A percentile compares a stretch with the other conserved stretches of the same genome.
Conservation (phyloP, 164 flowering plant genomes). For the Nelumbo lutea region DNA sequence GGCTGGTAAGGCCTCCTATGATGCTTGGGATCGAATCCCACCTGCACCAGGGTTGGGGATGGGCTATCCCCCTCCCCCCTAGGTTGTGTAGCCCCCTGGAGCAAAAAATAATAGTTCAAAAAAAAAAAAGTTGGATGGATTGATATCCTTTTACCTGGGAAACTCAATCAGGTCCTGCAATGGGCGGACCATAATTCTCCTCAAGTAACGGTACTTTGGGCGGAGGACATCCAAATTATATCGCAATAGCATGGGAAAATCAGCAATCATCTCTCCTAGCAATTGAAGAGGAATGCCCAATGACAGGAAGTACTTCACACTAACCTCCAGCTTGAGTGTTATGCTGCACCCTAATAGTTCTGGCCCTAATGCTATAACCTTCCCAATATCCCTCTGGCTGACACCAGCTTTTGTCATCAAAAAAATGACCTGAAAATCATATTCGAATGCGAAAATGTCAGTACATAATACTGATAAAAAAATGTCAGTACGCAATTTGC, state of each 20-base stretch:
- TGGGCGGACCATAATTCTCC: conserved; percentile 84
- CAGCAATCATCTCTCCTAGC: conserved; percentile 82
- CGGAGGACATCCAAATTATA: conserved; percentile 76
- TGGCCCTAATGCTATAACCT: conserved; percentile 81
- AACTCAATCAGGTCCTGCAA: conserved; percentile 81
- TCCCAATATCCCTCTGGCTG: conserved; percentile 55
- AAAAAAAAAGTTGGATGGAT: background rate
- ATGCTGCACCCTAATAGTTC: conserved; percentile 90
- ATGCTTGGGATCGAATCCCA: too few relatives aligned
- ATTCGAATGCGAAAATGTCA: background rate
- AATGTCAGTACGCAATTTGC: background rate
- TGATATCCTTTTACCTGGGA: conserved; percentile 55
- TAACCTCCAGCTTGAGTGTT: conserved; percentile 61
- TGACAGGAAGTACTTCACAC: conserved; percentile 79
- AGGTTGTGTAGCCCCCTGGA: too few relatives aligned
- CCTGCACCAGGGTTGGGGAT: too few relatives aligned
- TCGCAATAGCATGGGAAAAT: conserved; percentile 81
- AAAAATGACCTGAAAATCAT: conserved; percentile 63
- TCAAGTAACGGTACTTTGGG: conserved; percentile 79
- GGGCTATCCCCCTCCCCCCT: too few relatives aligned
- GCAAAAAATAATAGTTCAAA: background rate
- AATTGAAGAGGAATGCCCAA: conserved; percentile 54
- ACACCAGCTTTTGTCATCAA: conserved; percentile 87
- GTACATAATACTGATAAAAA: background rate
- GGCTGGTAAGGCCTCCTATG: too few relatives aligned